These are phyloP conservation scores for Brassica hybrid DNA, from an alignment of 441 rosid species.

Conservation along the genomic window DNA sequence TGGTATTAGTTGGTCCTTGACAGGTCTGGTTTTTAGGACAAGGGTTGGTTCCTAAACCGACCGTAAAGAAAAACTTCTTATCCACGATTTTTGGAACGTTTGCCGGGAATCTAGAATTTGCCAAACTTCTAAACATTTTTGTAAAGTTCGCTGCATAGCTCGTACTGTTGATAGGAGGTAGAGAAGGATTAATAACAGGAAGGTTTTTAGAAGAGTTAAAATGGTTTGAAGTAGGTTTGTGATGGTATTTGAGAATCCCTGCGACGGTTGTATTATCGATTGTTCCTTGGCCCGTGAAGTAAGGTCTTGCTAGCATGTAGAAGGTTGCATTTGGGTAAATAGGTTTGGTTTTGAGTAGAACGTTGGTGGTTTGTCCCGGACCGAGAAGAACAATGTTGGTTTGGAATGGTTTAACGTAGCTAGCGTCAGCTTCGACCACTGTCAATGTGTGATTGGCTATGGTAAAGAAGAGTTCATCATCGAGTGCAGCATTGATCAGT, in stretches of 20 bases:
- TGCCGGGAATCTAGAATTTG: constrained; percentile 53
- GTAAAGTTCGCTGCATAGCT: constrained; percentile 50
- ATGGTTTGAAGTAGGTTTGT: constrained; percentile 13
- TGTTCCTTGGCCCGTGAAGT: constrained; percentile 63
- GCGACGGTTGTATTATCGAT: constrained; percentile 71
- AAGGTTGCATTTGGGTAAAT: constrained; percentile 53
- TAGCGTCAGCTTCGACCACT: constrained; percentile 75
- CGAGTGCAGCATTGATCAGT: constrained; percentile 64
- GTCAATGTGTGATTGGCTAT: constrained; percentile 71
- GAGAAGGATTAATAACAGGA: constrained; percentile 45
- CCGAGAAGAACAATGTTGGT: constrained; percentile 50
- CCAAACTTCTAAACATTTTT: constrained; percentile 52
- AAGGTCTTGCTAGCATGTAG: constrained; percentile 71
- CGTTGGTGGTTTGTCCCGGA: constrained; percentile 77
- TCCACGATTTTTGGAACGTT: constrained; percentile 61
- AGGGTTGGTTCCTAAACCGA: constrained; percentile 64
- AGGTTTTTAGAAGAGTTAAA: constrained; percentile 26
- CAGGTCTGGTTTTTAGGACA: constrained; percentile 71
- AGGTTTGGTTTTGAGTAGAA: constrained; percentile 65
- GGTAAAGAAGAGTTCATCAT: constrained; percentile 71
- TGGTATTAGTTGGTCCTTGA: constrained; percentile 65
- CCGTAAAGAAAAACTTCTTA: constrained; percentile 51
- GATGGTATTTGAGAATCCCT: constrained; percentile 63
- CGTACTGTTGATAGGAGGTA: constrained; percentile 60
- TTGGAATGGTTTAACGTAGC: constrained; percentile 70